Base-by-base conservation (phyloP, 1,284 basidiomycete species). In the Anthracocystis panici-leucophaei region DNA sequence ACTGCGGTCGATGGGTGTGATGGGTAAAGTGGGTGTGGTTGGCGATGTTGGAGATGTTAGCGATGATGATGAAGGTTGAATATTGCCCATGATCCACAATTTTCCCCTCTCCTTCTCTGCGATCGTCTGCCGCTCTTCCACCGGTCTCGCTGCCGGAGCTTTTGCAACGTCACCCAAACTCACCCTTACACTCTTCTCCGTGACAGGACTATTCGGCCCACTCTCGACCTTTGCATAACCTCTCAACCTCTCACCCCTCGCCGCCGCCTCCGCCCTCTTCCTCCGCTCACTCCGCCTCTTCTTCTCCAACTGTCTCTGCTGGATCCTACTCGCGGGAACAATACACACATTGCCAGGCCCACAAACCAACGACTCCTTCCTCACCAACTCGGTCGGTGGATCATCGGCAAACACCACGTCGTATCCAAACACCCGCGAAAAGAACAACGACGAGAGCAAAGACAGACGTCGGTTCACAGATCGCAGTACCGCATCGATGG, bases 1-100 rank as follows among this genome's bases (percentile, higher is more conserved):
- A 31, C 50, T 31, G 31, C 31, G 31, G 31, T 33, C 31, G 31
- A 33, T 11, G 8, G 31, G 31, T 16, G 35, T 38, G 35, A 16
- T 38, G 4, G 35, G 35, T 38, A 12, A 38, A 3, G 14, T 16
- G 2, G 35, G 35, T 6, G 35, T 38, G 11, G 4, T 16, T 11
- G 52, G 18, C 18, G 64, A 60, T 29, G 25, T 6, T 9, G 53
- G 35, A 27, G 16, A 23, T 11, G 27, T 4, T 4, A 27, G 27
- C 27, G 46, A 23, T 11, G 29, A 5, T 12, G 16, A 33, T 1
- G 14, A 23, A 33, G 42, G 58, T 20, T 41, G 41, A 25, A 75
- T 21, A 35, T 75, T 75, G 14, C 72, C 72, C 56, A 75, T 62
- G 5, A 75, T 52, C 72, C 72, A 75, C 55, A 75, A 49, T 53